Evolutionary conservation across 345 rosid species (phyloP), one percentile per base, ranked within the genome.

Genomic region (Punica granatum): DNA sequence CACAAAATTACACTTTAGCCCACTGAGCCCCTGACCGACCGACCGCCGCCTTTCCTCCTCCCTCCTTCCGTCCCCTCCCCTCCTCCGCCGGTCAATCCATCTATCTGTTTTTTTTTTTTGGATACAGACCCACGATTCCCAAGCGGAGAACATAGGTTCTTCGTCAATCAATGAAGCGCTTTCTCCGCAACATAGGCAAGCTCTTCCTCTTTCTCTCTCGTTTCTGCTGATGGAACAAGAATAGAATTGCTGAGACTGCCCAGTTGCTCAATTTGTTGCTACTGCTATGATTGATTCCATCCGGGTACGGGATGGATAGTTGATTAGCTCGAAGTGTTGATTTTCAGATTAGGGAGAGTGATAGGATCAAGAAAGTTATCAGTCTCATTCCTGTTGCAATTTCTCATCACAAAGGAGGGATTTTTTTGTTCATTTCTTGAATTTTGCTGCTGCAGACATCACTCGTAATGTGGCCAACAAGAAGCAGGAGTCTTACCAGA

Each of bases 401-500:
- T 2, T 46, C 51, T 46, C 19, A 15, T 14, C n/a, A 7, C 2
- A 51, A 49, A 14, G 23, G 11, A 51, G 21, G 7, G 2, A 15
- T 48, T 10, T 5, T 48, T 48, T 48, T 11, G 5, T 3, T 7
- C 13, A 36, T 41, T 63, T 53, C 19, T 3, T 21, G 30, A 25
- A 12, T 32, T 39, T 19, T 32, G 21, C 28, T 63, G 7, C 37
- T 43, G 14, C 73, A 67, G 74, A 82, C 85, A 37, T 67, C 36
- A 62, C 63, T 69, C 41, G 72, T 53, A 77, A 62, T 70, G 74
- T 56, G 69, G 53, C 73, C 42, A 39, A 70, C 21, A 80, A 53
- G 81, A 75, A 78, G 65, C 78, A 74, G 53, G 84, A 75, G 48
- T 59, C 68, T 7, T 77, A 74, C 70, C 43, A 69, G 49, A 76